Base-by-base conservation (phyloP, 768 basidiomycete genomes). In the Agaricus sinodeliciosus region DNA sequence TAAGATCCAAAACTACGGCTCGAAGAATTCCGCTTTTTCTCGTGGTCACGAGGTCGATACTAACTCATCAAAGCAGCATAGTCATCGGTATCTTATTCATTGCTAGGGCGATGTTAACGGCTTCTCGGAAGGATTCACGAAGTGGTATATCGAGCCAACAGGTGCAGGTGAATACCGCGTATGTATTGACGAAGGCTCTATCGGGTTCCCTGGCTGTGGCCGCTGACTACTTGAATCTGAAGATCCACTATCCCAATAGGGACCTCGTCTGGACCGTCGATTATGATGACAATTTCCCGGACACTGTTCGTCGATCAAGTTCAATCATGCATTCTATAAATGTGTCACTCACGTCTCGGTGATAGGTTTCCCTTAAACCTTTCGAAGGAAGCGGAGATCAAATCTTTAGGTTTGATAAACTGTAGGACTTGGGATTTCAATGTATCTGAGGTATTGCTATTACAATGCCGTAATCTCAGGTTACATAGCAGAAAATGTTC, bases 241-340 rank as follows among this genome's bases (percentile, higher is more conserved):
- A 52, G 51, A 40, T 52, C n/a, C 51, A 52, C n/a, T 52, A 52
- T n/a, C 51, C 51, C 9, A 45, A 31, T 28, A 37, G 39, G 12
- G 51, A 52, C 18, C 26, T 52, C 3, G 43, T 52, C 12, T 52
- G 51, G 51, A 52, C 51, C 1, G 28, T 45, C 13, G 13, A 44
- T 19, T 11, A 5, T 3, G 43, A 45, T 0, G 51, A 37, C 2
- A 7, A n/a, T 36, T 42, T 43, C 13, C 19, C 19, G 35, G 36
- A 52, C 16, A 39, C n/a, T 4, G 51, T 52, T 12, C 18, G 43
- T 46, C 1, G 9, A 15, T 31, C 44, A 3, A 31, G 31, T 31
- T 11, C 2, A 22, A 22, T 22, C 22, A 8, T 31, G 31, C 31
- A 3, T 31, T 31, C 31, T 31, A 31, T 31, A 11, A 11, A 31